Evolutionary conservation across 2,329 filamentous ascomycete species (phyloP), one percentile per base, ranked within the genome.

Genomic region (Hypoxylon sp.): DNA sequence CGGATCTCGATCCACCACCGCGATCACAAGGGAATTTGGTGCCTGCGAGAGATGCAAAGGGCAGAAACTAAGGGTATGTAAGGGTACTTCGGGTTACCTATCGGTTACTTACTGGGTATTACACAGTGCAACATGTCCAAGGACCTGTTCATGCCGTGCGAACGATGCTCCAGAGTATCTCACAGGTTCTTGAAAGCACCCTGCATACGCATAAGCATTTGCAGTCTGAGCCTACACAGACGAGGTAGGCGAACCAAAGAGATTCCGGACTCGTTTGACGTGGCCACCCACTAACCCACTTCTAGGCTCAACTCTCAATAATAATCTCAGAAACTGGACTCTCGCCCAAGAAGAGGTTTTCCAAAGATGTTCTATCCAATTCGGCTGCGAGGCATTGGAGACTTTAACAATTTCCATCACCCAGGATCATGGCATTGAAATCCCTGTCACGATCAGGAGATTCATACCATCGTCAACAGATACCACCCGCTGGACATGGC

Each of bases 121-220:
- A 51, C 36, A 59, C 61, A 64, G 61, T 64, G 61, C 49, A 55
- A 52, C 61, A 53, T 52, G 41, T 55, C 61, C 30, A 43, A 23
- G 13, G 32, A 59, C 48, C 38, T 23, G 30, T 59, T 53, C 32
- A 49, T 59, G 55, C 55, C 61, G 21, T 64, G 61, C 32, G 53
- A 34, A 11, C 41, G 61, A 34, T 63, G 60, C 28, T 36, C 60
- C n/a, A 58, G 11, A n/a, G 17, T 52, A 30, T 30, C 51, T 32
- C 53, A 46, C 34, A 36, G 13, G 45, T 48, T 17, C n/a, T 23
- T 63, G 3, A 63, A 63, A 13, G n/a, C 51, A 11, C 60, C 60
- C 19, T 63, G 60, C 61, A 59, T 52, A 59, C 61, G 55, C 21
- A 43, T 55, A 30, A 64, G 34, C 43, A 52, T 64, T 17, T 50